A percentile compares a stretch with the other conserved stretches of the same genome.
These are phyloP conservation scores for Oldenlandia corymbosa DNA, from an alignment of 257 asterid species.

Conservation along the genomic window DNA sequence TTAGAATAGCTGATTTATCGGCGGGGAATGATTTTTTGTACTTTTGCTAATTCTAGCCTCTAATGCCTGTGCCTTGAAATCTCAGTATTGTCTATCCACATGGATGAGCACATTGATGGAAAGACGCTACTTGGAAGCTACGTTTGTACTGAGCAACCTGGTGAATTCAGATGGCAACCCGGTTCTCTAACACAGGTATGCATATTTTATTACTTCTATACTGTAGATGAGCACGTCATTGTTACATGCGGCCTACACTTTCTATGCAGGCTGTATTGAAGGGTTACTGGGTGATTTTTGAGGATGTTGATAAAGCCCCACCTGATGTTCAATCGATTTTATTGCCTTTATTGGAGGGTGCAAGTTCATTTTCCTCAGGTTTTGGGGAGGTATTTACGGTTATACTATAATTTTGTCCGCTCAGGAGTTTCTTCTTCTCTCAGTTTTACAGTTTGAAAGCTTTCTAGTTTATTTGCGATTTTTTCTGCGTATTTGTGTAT, in stretches of 20 bases:
- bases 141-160: conserved; percentile 88
- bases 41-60: conserved; percentile 3
- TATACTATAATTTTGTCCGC: conserved; percentile 7
- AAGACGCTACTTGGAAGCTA: conserved; percentile 84
- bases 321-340: conserved; percentile 71
- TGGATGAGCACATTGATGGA: conserved; percentile 98
- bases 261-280: conserved; percentile 68
- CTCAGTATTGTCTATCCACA: conserved; percentile 72
- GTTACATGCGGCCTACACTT: conserved; percentile 15
- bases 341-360: conserved; percentile 78
- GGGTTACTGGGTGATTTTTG: conserved; percentile 92
- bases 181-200: conserved; percentile 96
- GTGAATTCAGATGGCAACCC: conserved; percentile 99
- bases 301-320: conserved; percentile 92
- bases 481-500: too few species aligned
- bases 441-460: not conserved
- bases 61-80: not conserved
- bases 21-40: not conserved
- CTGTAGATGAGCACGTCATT: conserved; percentile 17
- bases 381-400: conserved; percentile 76
- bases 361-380: conserved; percentile 63
- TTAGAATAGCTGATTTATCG: too few species aligned
- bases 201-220: conserved; percentile 3
- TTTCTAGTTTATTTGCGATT: not conserved
- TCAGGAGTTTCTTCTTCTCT: not conserved